Base-by-base conservation (phyloP, 306 rosid species). In the Vigna trinervia region DNA sequence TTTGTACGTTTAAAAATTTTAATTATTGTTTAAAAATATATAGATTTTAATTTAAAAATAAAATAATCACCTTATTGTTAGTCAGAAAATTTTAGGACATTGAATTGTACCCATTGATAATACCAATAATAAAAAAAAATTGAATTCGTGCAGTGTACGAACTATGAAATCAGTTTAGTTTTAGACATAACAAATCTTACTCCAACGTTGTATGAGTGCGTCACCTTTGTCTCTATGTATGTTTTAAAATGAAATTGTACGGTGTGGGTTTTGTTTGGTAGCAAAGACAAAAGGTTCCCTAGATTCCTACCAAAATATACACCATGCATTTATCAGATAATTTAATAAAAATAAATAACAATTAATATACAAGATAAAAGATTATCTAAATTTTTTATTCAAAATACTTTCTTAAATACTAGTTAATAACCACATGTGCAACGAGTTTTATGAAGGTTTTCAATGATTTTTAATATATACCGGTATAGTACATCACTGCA, bases 241-340 rank as follows among this genome's bases (percentile, higher is more conserved):
- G 59, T 11, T 74, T 59, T 7, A 59, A 45, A 28, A 39, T 23
- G 26, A 57, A 43, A 41, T 57, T 60, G 36, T 47, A 74, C 5
- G 10, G 60, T 61, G 10, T 46, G 3, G 1, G 34, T 61, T 75
- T 47, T 48, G 61, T 61, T 75, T 75, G 14, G 22, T 62, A 34
- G 72, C 62, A 74, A 20, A 14, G 20, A n/a, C 46, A 28, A 5
- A 4, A 45, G 70, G 70, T 30, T 19, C 70, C 78, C 70, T 45
- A 45, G 20, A 59, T 60, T 74, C 78, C 70, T 30, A 74, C 48
- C 70, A 74, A 28, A 58, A 30, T 10, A 58, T 22, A 8, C 34
- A 71, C 1, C 66, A 30, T 30, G 4, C 32, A 30, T 30, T 4
- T 30, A 4, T 30, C 34, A 30, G 34, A 30, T 30, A 30, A 30